Evolutionary conservation across 2,329 filamentous ascomycete species (phyloP), one percentile per base, ranked within the genome.

Genomic region (Arthrobotrys iridis): DNA sequence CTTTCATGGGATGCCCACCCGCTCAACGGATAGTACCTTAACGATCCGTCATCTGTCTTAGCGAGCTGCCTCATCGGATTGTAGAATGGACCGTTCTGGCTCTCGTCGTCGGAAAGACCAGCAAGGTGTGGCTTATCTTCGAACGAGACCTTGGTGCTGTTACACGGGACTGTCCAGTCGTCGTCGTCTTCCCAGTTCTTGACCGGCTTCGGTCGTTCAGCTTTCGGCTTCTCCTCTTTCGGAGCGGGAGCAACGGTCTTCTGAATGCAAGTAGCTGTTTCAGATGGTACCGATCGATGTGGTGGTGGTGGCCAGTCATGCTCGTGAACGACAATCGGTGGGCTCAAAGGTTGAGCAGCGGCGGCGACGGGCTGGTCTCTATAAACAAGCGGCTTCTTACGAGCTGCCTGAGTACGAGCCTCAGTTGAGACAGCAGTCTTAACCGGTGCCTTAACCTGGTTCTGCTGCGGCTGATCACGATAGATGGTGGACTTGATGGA

Each of bases 371-470:
- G 63, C 35, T 74, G 60, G 20, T 74, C 68, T 48, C 70, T 45
- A 35, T 62, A 74, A 43, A 74, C 63, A 37, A 62, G 41, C 1
- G 33, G 45, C 28, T 55, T 43, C 52, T 74, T 66, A n/a, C 60
- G 68, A 15, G 62, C 2, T 18, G 22, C 60, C 52, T 62, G 60
- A 26, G n/a, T 7, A 13, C 24, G 59, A 10, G 60, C 45, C 1
- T 26, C 35, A 15, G 59, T 46, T 59, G 26, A 30, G 62, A 30
- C 18, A 41, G 15, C 40, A 13, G 28, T 30, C 45, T 45, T 63
- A 24, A 35, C 43, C 3, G 55, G n/a, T 7, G 6, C 45, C 37
- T 58, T 45, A 24, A 24, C 43, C 26, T 59, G 35, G n/a, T 28
- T 60, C 18, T 60, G 55, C 37, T 67, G 35, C n/a, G 60, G 48